phyloP scores from a whole-genome alignment of 2,329 filamentous ascomycete genomes.

The Lasiodiplodia gonubiensis region DNA sequence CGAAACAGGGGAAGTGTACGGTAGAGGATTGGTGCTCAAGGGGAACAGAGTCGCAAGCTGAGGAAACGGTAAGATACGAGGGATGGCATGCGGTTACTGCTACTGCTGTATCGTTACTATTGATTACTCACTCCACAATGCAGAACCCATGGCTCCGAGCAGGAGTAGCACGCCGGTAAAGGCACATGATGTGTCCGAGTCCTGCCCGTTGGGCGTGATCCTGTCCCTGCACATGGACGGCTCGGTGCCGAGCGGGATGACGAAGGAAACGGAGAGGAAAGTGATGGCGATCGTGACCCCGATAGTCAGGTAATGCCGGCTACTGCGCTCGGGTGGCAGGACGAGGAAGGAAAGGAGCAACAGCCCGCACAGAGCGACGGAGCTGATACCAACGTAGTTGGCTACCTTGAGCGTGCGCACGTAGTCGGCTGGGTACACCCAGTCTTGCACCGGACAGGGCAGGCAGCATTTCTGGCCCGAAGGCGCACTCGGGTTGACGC shows the following conservation, averaged over 20 bases:
- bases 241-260: constrained; percentile 75
- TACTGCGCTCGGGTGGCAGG: constrained; percentile 83
- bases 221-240: constrained; percentile 78
- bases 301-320: constrained; percentile 84
- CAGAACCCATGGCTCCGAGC: constrained; percentile 76
- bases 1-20: background rate
- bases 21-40: background rate
- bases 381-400: constrained; percentile 78
- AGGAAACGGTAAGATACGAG: background rate
- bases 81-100: no score
- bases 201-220: constrained; percentile 87
- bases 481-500: constrained; percentile 46
- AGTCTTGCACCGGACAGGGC: constrained; percentile 81
- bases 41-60: background rate
- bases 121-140: constrained; percentile 69
- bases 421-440: constrained; percentile 60
- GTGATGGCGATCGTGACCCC: constrained; percentile 73
- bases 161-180: constrained; percentile 79
- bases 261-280: constrained; percentile 67
- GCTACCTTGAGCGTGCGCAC: constrained; percentile 55
- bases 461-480: constrained; percentile 72
- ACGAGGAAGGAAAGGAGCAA: constrained; percentile 77
- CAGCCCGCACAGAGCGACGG: constrained; percentile 72
- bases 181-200: constrained; percentile 74
- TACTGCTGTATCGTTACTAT: background rate